These are phyloP conservation scores for Lotus japonicus DNA, from an alignment of 306 rosid species.

Conservation along the genomic window DNA sequence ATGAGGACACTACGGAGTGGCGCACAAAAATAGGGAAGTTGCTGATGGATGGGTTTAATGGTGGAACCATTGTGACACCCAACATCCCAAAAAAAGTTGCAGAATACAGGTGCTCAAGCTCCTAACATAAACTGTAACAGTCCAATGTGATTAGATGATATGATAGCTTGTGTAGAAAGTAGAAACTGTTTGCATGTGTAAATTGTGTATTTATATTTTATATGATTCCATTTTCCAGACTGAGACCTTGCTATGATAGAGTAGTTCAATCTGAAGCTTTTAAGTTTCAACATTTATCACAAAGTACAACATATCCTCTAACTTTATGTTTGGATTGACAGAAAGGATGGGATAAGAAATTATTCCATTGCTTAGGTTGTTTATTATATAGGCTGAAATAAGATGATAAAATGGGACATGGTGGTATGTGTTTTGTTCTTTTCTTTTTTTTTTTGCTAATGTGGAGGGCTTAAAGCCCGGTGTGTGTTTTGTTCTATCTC, in stretches of 20 bases:
- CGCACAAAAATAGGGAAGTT: constrained; percentile 72
- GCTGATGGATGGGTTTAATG: constrained; percentile 61
- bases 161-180: constrained; percentile 17
- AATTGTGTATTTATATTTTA: not conserved
- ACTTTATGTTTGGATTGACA: no score
- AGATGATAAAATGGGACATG: no score
- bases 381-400: no score
- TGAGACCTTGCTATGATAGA: not conserved
- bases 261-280: not conserved
- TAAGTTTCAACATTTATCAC: not conserved
- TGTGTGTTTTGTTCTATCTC: no score
- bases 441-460: no score
- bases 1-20: constrained; percentile 67
- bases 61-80: constrained; percentile 44
- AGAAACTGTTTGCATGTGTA: constrained; percentile 4
- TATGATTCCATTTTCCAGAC: no score
- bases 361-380: no score
- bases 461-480: no score
- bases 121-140: constrained; percentile 28
- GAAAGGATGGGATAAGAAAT: no score
- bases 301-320: no score
- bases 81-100: constrained; percentile 41
- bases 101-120: constrained; percentile 29
- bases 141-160: constrained; percentile 21
- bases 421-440: no score